These are phyloP conservation scores for Jamesozyma spencerorum DNA, from an alignment of 805 yeast species.

Conservation along the genomic window DNA sequence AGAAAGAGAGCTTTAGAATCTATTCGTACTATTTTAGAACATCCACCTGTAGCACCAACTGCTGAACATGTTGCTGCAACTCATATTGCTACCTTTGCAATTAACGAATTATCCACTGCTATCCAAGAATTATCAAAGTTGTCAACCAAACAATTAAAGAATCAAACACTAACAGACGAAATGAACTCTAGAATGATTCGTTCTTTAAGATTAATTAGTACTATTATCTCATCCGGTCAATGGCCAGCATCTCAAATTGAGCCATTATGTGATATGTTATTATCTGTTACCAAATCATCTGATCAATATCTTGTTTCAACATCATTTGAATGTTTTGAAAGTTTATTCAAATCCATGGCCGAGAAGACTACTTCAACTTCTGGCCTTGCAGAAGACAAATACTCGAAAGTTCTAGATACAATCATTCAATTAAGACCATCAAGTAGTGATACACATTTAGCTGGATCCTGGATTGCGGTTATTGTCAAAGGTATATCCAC, in stretches of 20 bases:
- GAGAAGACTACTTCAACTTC: constrained; percentile 34
- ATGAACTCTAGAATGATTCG: constrained; percentile 57
- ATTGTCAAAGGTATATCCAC: constrained; percentile 70
- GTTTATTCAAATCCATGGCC: constrained; percentile 20
- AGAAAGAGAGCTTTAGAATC: constrained; percentile 93
- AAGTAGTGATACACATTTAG: constrained; percentile 69
- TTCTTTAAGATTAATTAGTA: constrained; percentile 61
- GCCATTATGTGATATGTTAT: constrained; percentile 61
- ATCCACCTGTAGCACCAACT: constrained; percentile 68
- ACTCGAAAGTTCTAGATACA: constrained; percentile 53
- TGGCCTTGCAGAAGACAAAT: constrained; percentile 53
- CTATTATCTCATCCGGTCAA: constrained; percentile 62
- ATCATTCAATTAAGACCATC: constrained; percentile 78
- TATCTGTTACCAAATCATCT: constrained; percentile 68
- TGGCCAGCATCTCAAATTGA: constrained; percentile 74
- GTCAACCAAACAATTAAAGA: constrained; percentile 28
- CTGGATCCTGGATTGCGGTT: constrained; percentile 93
- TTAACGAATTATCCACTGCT: constrained; percentile 43
- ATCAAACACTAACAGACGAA: constrained; percentile 37
- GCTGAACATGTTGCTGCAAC: constrained; percentile 71
- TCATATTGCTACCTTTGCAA: constrained; percentile 58
- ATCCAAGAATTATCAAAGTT: constrained; percentile 32
- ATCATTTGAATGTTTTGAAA: constrained; percentile 65
- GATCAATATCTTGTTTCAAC: constrained; percentile 80
- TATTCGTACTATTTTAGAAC: constrained; percentile 49